Evolutionary conservation across 805 yeast species (phyloP).

Genomic region (Ogataea wickerhamii): DNA sequence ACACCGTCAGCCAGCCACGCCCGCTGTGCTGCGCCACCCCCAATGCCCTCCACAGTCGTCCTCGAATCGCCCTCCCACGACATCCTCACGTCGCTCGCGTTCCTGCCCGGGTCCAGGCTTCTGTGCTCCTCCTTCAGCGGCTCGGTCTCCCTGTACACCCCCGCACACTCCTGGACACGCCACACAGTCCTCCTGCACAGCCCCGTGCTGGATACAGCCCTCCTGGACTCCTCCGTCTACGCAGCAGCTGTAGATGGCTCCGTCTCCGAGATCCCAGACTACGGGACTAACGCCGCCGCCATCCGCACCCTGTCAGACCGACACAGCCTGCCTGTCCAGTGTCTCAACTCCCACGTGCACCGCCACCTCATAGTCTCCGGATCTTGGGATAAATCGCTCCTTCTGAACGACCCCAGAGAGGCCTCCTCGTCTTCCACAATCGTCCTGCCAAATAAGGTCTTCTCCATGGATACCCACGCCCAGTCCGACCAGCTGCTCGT

Average conservation of each 20-base stretch:
- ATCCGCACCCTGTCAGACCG: constrained; percentile 21
- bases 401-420: constrained; percentile 41
- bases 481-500: constrained; percentile 39
- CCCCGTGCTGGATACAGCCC: constrained; percentile 13
- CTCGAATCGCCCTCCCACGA: constrained; percentile 14
- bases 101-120: constrained; percentile 1
- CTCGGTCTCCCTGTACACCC: constrained; percentile 8
- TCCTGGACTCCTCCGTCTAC: constrained; percentile 6
- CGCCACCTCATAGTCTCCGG: constrained; percentile 45
- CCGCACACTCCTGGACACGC: constrained; percentile 3
- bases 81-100: constrained; percentile 12
- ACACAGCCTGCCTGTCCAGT: constrained; percentile 42
- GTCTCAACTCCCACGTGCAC: constrained; percentile 25
- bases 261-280: constrained; percentile 38
- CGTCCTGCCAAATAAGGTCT: constrained; percentile 46
- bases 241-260: constrained; percentile 52
- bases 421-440: constrained; percentile 20
- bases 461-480: constrained; percentile 52
- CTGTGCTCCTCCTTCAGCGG: constrained; percentile 18
- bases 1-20: too few relatives aligned
- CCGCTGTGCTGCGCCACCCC: too few relatives aligned
- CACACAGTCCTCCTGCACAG: constrained; percentile 6
- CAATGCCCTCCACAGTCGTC: too few relatives aligned
- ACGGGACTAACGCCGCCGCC: constrained; percentile 3
- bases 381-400: constrained; percentile 58